Evolutionary conservation across 2,329 filamentous ascomycete genomes (phyloP).

Genomic region (Xylariaceae sp.): DNA sequence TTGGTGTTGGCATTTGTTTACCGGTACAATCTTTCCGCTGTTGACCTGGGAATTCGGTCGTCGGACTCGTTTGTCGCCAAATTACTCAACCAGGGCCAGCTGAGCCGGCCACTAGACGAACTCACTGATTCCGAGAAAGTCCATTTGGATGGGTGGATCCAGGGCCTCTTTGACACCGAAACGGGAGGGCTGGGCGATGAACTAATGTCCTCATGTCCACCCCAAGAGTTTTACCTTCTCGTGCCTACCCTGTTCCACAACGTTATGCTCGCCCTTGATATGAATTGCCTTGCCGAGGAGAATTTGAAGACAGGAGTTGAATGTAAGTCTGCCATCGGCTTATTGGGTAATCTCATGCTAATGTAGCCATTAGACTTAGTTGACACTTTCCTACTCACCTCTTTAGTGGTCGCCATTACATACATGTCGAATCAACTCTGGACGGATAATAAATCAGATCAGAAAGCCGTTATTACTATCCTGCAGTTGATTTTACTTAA

Average conservation of each 20-base stretch:
- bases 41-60: slow-evolving; percentile 59
- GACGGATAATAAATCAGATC: slow-evolving; percentile 57
- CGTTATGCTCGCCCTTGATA: slow-evolving; percentile 66
- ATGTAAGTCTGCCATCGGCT: slow-evolving; percentile 47
- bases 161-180: slow-evolving; percentile 71
- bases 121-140: slow-evolving; percentile 60
- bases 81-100: slow-evolving; percentile 57
- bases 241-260: slow-evolving; percentile 74
- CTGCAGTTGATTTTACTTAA: slow-evolving; percentile 69
- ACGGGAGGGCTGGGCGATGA: slow-evolving; percentile 72
- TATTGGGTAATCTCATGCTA: slow-evolving; percentile 18
- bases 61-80: slow-evolving; percentile 65
- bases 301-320: slow-evolving; percentile 71
- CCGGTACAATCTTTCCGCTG: slow-evolving; percentile 62
- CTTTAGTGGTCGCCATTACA: slow-evolving; percentile 66
- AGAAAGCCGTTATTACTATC: slow-evolving; percentile 66
- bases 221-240: slow-evolving; percentile 76
- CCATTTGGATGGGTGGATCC: slow-evolving; percentile 70
- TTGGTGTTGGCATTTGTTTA: slow-evolving; percentile 71
- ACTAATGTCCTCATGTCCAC: slow-evolving; percentile 74
- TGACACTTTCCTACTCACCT: slow-evolving; percentile 75
- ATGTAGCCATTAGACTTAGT: slow-evolving; percentile 55
- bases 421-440: slow-evolving; percentile 70
- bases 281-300: slow-evolving; percentile 62
- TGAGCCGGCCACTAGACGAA: slow-evolving; percentile 54